A percentile compares a stretch with the other conserved stretches of the same genome.
Conservation (phyloP, 805 yeast species). For the Zygotorulaspora sp. region DNA sequence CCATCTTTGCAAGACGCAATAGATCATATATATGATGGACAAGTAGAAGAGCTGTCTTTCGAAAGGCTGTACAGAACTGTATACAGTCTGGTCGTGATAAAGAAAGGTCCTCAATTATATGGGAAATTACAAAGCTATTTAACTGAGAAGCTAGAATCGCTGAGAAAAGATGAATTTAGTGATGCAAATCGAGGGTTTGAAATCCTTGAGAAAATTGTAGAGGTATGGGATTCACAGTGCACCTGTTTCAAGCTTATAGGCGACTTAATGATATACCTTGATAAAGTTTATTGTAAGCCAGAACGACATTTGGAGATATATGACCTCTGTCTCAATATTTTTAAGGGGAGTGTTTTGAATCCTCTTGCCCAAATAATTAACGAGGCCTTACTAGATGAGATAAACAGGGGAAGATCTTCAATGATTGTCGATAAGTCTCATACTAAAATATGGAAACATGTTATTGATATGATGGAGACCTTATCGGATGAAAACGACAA, state of each 20-base stretch:
- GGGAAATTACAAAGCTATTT: constrained; percentile 14
- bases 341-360: constrained; percentile 56
- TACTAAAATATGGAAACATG: constrained; percentile 44
- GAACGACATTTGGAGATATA: constrained; percentile 57
- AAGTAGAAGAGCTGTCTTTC: constrained; percentile 70
- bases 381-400: constrained; percentile 34
- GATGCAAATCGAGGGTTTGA: constrained; percentile 27
- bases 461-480: constrained; percentile 68
- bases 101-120: constrained; percentile 16
- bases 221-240: constrained; percentile 64
- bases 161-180: constrained; percentile 4
- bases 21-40: constrained; percentile 61
- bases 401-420: constrained; percentile 42
- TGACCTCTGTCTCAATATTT: constrained; percentile 68
- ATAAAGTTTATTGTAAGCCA: constrained; percentile 77
- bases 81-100: constrained; percentile 60
- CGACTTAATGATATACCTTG: constrained; percentile 82
- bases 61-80: constrained; percentile 79
- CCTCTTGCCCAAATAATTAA: constrained; percentile 50
- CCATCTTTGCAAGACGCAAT: constrained; percentile 59
- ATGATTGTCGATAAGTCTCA: constrained; percentile 50
- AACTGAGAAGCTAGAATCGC: constrained; percentile 9
- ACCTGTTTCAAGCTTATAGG: constrained; percentile 71
- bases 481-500: constrained; percentile 53
- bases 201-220: constrained; percentile 37